Base-by-base conservation (phyloP, 2,329 filamentous ascomycete genomes). In the Exophiala viscosa region DNA sequence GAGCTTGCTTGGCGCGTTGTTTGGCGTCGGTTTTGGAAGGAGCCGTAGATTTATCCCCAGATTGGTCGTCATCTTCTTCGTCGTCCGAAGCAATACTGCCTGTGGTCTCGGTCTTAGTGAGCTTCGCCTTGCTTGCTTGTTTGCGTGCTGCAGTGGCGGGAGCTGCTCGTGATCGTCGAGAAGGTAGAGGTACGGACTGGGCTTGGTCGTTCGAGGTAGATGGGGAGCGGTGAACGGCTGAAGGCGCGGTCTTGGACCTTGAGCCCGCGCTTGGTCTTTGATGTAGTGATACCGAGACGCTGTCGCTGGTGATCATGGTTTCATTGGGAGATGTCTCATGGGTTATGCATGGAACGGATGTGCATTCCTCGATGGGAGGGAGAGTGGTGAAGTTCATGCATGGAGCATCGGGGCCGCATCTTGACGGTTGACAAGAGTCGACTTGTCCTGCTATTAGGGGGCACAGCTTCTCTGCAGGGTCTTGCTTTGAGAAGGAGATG, bases 361-460 rank as follows among this genome's bases (percentile, higher is more conserved):
- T 56, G 50, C 61, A 63, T 41, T 63, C 61, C 49, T 63, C 61
- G 33, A 63, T 63, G 7, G 59, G 57, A 13, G 61, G 61, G 6
- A 62, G 48, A 7, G 54, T 60, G 50, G 60, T 58, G 40, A 59
- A 60, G 20, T 60, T 60, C 50, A 63, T 55, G 51, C 61, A 63
- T 0, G 61, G 61, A 23, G 61, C 61, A 39, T 60, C 54, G 3
- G 60, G 59, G 9, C 61, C 61, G 45, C 61, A 63, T 10, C 55
- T 49, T 33, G 51, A 36, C 5, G 61, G 61, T 18, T 58, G 52
- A 44, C 61, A 63, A 35, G 45, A 56, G 40, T 60, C 54, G 36
- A 58, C 58, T 38, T 60, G 56, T 10, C 60, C 60, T 7, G 57
- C 47, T 38, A 63, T 56, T 5, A 60, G 46, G 7, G 61, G 61